Conservation (phyloP, 495 filamentous ascomycete genomes). For the Penicillium paxilli region DNA sequence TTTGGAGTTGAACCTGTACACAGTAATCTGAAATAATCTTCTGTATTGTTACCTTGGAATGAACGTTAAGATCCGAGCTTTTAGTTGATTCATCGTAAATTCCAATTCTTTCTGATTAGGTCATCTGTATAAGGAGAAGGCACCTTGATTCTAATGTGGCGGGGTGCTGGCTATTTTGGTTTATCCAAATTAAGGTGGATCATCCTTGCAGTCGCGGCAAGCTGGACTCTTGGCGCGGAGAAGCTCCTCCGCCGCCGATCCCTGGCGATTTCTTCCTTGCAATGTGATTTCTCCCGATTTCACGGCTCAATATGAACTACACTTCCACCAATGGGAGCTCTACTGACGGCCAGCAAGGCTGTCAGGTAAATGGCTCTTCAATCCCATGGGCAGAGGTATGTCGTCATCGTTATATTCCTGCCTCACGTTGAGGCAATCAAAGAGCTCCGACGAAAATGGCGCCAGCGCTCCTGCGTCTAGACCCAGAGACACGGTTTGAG, state of each 20-base stretch:
- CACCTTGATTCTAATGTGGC: too few relatives aligned
- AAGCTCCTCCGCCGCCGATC: constrained; percentile 25
- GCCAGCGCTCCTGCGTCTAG: background rate
- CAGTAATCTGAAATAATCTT: background rate
- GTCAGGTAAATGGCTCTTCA: background rate
- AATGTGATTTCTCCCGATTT: background rate
- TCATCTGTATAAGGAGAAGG: too few relatives aligned
- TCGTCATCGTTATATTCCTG: constrained; percentile 2
- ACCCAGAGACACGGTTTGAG: too few relatives aligned
- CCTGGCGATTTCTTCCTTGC: constrained; percentile 8
- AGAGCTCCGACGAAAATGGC: background rate
- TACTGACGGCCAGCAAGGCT: background rate
- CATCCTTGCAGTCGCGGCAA: background rate
- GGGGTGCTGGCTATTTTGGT: too few relatives aligned
- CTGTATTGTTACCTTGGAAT: background rate
- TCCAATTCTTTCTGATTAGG: too few relatives aligned
- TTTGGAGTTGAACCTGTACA: background rate
- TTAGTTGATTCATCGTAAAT: background rate
- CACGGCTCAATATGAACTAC: constrained; percentile 7
- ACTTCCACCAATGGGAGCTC: background rate
- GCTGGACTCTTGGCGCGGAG: constrained; percentile 28
- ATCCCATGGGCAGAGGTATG: constrained; percentile 27
- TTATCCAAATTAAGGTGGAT: background rate
- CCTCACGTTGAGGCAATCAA: too few relatives aligned
- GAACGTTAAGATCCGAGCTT: background rate